These are phyloP conservation scores for Sideroxylon spinosum DNA, from an alignment of 179 eudicot species.

Conservation along the genomic window DNA sequence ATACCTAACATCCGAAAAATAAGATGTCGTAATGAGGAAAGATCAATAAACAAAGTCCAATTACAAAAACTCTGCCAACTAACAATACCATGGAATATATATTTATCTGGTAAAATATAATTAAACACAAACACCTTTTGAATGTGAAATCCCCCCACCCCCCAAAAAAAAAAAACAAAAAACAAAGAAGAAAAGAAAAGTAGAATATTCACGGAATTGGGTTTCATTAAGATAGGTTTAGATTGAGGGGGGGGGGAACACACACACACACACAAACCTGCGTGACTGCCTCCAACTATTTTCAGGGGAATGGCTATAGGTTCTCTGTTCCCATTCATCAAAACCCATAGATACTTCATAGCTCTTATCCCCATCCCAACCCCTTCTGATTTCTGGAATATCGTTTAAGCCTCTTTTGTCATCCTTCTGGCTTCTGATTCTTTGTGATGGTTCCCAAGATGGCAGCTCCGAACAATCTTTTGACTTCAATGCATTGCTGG, in stretches of 20 bases:
- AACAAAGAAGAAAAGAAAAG: not conserved
- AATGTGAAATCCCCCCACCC: no score
- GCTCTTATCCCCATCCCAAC: slow-evolving; percentile 19
- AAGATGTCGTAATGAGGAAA: not conserved
- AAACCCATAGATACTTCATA: slow-evolving; percentile 23
- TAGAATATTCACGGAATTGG: not conserved
- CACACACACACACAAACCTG: slow-evolving; percentile 30
- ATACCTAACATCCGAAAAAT: slow-evolving; percentile 14
- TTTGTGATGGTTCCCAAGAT: slow-evolving; percentile 23
- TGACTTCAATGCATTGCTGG: slow-evolving; percentile 19
- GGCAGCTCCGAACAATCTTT: slow-evolving; percentile 24
- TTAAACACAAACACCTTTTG: not conserved
- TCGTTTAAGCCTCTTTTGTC: slow-evolving; percentile 21
- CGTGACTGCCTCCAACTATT: slow-evolving; percentile 21
- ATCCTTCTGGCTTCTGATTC: slow-evolving; percentile 17
- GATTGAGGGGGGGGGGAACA: not conserved
- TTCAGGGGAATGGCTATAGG: slow-evolving; percentile 24
- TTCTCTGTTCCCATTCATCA: slow-evolving; percentile 24
- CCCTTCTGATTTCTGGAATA: slow-evolving; percentile 19
- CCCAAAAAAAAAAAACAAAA: no score
- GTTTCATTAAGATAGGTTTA: not conserved
- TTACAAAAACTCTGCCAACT: not conserved
- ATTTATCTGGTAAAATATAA: not conserved
- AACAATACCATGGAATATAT: not conserved
- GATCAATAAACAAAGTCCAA: not conserved